Percentiles rank a stretch among this genome's conserved stretches.
phyloP scores from a whole-genome alignment of 2,329 filamentous ascomycete species.

The Pseudogymnoascus sp. region DNA sequence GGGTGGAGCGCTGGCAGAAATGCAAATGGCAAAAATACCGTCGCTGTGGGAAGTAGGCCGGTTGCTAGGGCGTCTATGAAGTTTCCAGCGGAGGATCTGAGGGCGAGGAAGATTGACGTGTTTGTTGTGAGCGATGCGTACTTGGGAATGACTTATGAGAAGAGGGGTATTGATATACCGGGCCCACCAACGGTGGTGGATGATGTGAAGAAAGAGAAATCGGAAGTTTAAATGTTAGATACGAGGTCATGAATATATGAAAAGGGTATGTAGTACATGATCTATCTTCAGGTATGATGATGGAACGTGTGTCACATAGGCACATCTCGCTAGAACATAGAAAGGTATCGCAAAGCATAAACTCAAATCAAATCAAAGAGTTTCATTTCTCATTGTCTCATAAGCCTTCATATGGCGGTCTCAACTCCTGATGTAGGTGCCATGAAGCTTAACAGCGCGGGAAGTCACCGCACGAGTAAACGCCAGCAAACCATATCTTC shows the following conservation, averaged over 20 bases:
- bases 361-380: background rate
- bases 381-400: background rate
- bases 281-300: background rate
- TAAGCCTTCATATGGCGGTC: background rate
- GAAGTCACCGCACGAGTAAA: background rate
- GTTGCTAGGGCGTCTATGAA: conserved; percentile 52
- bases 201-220: conserved; percentile 15
- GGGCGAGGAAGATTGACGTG: conserved; percentile 61
- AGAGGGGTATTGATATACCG: conserved; percentile 26
- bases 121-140: conserved; percentile 82
- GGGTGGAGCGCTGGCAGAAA: conserved; percentile 52
- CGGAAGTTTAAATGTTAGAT: background rate
- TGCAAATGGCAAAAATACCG: conserved; percentile 21
- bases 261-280: background rate
- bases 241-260: background rate
- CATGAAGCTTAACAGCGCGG: background rate
- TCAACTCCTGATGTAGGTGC: background rate
- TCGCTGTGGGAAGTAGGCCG: conserved; percentile 39
- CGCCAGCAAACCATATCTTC: background rate
- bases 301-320: background rate
- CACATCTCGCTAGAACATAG: background rate
- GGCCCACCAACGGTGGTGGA: conserved; percentile 18
- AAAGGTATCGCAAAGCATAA: background rate
- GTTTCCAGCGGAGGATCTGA: conserved; percentile 43
- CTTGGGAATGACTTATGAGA: conserved; percentile 55